Conservation (phyloP, 495 filamentous ascomycete species). For the Cairneyella variabilis region DNA sequence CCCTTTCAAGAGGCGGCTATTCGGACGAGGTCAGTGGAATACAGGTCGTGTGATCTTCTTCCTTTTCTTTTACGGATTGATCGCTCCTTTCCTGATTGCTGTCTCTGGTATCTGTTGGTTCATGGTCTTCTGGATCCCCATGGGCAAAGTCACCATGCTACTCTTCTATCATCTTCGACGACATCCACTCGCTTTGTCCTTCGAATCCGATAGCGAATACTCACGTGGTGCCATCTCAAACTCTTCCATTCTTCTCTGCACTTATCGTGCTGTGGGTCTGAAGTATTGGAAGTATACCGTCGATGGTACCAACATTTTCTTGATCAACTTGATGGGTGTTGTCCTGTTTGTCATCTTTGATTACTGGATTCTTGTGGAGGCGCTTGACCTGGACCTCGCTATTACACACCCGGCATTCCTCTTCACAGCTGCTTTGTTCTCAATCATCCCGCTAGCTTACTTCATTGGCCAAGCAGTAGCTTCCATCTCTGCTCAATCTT, state of each 20-base stretch:
- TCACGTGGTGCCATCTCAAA: conserved; percentile 66
- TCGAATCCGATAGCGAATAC: conserved; percentile 79
- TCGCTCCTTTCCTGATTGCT: conserved; percentile 83
- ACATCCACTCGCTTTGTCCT: conserved; percentile 88
- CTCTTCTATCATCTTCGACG: conserved; percentile 88
- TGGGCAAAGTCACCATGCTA: conserved; percentile 91
- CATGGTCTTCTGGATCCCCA: conserved; percentile 95
- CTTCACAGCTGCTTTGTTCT: conserved; percentile 79
- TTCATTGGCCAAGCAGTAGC: conserved; percentile 99
- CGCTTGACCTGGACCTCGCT: conserved; percentile 62
- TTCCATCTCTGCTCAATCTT: conserved; percentile 97
- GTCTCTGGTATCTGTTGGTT: conserved; percentile 92
- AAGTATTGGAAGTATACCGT: conserved; percentile 99
- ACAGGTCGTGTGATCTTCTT: conserved; percentile 93
- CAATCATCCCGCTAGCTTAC: conserved; percentile 96
- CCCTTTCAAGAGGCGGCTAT: conserved; percentile 80
- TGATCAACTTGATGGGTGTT: conserved; percentile 91
- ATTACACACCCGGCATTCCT: conserved; percentile 79
- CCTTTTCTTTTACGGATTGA: conserved; percentile 89
- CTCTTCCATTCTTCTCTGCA: conserved; percentile 89
- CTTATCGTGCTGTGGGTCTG: conserved; percentile 87
- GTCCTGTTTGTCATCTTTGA: conserved; percentile 92
- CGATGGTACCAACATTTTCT: conserved; percentile 97
- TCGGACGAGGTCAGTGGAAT: conserved; percentile 95
- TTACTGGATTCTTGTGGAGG: conserved; percentile 68